Percentiles rank a stretch among this genome's conserved stretches.
These are phyloP conservation scores for Hortiboletus campestris DNA, from an alignment of 768 basidiomycete species.

Conservation along the genomic window DNA sequence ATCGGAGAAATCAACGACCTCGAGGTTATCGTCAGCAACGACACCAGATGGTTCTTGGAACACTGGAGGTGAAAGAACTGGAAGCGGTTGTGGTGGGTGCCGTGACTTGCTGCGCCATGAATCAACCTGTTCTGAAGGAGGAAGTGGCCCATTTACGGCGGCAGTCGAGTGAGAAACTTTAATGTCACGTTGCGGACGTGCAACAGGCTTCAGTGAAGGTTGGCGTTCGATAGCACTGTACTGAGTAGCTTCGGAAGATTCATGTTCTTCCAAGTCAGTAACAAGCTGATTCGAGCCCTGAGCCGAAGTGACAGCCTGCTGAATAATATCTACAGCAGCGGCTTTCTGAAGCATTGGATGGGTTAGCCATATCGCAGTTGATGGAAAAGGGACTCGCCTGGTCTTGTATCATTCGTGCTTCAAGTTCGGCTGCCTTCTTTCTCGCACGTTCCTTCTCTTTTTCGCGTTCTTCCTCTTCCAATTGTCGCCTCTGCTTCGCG, in stretches of 20 bases:
- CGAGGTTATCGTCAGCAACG: slow-evolving; percentile 58
- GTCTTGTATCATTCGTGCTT: slow-evolving; percentile 54
- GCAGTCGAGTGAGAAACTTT: slow-evolving; percentile 1
- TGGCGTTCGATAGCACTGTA: slow-evolving; percentile 29
- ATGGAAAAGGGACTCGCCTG: slow-evolving; percentile 17
- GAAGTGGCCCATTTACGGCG: slow-evolving; percentile 25
- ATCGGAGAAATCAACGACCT: slow-evolving; percentile 80
- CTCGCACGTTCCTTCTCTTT: slow-evolving; percentile 77
- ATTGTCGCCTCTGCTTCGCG: slow-evolving; percentile 73
- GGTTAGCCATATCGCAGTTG: slow-evolving; percentile 9
- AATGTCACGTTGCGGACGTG: slow-evolving; percentile 22
- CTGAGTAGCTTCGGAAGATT: neutral
- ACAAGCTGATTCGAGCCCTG: slow-evolving; percentile 5
- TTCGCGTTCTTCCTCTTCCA: slow-evolving; percentile 82
- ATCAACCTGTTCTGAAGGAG: slow-evolving; percentile 40
- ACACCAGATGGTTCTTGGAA: slow-evolving; percentile 40
- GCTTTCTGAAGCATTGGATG: slow-evolving; percentile 27
- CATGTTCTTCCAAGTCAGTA: slow-evolving; percentile 5
- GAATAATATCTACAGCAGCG: slow-evolving; percentile 44
- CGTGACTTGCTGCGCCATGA: slow-evolving; percentile 65
- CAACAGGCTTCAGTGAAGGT: slow-evolving; percentile 34
- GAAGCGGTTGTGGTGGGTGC: slow-evolving; percentile 24
- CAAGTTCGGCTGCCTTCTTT: slow-evolving; percentile 74
- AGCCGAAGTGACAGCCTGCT: slow-evolving; percentile 41
- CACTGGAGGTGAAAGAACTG: slow-evolving; percentile 33